Conservation (phyloP, 768 basidiomycete genomes). For the Amanita subjunquillea region DNA sequence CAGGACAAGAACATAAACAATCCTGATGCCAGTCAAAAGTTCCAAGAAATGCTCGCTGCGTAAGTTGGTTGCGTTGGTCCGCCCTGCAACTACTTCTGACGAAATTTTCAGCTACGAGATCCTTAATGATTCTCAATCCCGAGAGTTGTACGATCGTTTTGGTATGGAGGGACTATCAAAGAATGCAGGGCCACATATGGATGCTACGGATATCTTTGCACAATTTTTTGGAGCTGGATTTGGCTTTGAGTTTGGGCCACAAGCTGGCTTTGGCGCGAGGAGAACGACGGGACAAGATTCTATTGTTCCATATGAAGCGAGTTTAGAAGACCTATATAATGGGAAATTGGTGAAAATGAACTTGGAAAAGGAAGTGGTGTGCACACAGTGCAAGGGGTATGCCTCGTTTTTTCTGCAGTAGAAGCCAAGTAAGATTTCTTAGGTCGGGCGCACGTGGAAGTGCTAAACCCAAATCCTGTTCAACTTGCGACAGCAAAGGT, state of each 20-base stretch:
- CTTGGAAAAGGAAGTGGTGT: conserved; percentile 79
- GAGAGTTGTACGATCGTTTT: conserved; percentile 62
- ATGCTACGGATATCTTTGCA: conserved; percentile 61
- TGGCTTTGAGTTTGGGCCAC: conserved; percentile 59
- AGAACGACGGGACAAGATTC: conserved; percentile 61
- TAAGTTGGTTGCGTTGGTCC: conserved; percentile 23
- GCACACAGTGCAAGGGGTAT: conserved; percentile 74
- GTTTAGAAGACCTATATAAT: conserved; percentile 87
- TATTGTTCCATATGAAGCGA: conserved; percentile 71
- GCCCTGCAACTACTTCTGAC: neutral
- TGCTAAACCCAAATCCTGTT: conserved; percentile 79
- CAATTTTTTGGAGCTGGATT: conserved; percentile 59
- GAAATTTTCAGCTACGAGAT: conserved; percentile 61
- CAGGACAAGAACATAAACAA: conserved; percentile 91
- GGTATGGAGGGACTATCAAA: conserved; percentile 63
- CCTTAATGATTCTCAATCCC: conserved; percentile 55
- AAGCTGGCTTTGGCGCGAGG: conserved; percentile 27
- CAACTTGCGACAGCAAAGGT: conserved; percentile 77
- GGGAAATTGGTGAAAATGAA: conserved; percentile 85
- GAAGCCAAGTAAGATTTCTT: conserved; percentile 6
- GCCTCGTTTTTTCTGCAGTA: conserved; percentile 7
- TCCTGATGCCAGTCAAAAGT: conserved; percentile 70
- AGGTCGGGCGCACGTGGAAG: conserved; percentile 77
- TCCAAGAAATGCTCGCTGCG: conserved; percentile 87
- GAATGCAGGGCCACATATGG: conserved; percentile 40